Conservation (phyloP, 306 rosid genomes). For the Quercus variabilis region DNA sequence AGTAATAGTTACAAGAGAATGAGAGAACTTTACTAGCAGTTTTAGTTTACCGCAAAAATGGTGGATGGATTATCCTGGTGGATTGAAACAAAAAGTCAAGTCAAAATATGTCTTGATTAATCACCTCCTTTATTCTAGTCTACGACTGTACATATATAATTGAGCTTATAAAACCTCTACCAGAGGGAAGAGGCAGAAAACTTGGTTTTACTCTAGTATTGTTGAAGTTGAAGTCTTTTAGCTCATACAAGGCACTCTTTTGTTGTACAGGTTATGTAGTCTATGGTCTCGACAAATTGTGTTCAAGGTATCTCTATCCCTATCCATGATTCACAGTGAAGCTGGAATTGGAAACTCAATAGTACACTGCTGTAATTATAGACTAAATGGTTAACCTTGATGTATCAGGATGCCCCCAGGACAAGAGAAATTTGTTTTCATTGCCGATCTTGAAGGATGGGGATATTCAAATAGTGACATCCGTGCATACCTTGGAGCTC, state of each 20-base stretch:
- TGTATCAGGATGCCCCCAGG: slow-evolving; percentile 52
- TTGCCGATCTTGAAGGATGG: slow-evolving; percentile 64
- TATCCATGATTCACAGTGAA: background rate
- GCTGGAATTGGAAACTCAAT: background rate
- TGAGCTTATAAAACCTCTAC: no score
- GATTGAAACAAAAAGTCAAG: no score
- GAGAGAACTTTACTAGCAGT: no score
- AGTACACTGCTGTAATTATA: background rate
- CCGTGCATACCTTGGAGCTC: slow-evolving; percentile 44
- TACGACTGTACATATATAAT: no score
- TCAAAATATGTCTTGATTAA: no score
- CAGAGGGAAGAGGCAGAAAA: no score
- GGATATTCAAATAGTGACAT: slow-evolving; percentile 61
- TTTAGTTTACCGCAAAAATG: no score
- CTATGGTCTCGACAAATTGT: slow-evolving; percentile 42
- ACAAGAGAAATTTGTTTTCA: slow-evolving; percentile 47
- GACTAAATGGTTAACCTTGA: background rate
- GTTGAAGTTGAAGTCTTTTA: background rate
- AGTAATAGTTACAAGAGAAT: no score
- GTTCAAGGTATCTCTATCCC: slow-evolving; percentile 42
- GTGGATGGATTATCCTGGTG: no score
- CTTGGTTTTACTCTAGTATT: no score
- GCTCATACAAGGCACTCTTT: background rate
- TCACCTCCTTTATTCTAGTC: no score
- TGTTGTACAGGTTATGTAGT: slow-evolving; percentile 41